Evolutionary conservation across 192 early-diverging fungal species (phyloP), one percentile per base, ranked within the genome.

Genomic region (Lobosporangium transversale): DNA sequence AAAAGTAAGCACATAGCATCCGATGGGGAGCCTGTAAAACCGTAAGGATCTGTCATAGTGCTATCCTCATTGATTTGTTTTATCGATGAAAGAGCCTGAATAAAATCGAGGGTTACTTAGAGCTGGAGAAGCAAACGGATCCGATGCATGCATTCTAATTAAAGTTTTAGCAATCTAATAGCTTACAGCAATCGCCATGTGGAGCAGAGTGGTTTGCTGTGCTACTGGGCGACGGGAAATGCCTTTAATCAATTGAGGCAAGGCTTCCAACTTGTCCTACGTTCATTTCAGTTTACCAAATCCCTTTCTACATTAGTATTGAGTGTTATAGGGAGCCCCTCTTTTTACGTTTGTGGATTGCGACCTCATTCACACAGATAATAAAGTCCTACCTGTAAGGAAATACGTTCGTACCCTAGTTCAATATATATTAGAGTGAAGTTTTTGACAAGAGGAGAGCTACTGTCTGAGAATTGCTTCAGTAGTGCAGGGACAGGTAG

Each of bases 371-470:
- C n/a, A n/a, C n/a, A n/a, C n/a, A n/a, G n/a, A n/a, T n/a, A n/a
- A n/a, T n/a, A n/a, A n/a, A 29, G 21, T 56, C 65, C 63, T 63
- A 89, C 85, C 36, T 87, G 71, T 1, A 78, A 49, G 0, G 62
- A 47, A 26, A 89, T 55, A 5, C 89, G 73, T 17, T 74, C 75
- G 29, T 92, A 84, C 0, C 88, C 94, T 86, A 95, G 93, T 21
- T 95, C 88, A 3, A 98, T 58, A 47, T 95, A 98, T 63, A 98
- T 89, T 5, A 97, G 80, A 11, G 88, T 85, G 69, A 98, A 93
- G 68, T 90, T 91, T 48, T 88, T 89, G 17, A 94, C 87, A 48
- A 93, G 82, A 14, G 74, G 63, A 0, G 79, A 66, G 0, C 81
- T 66, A 11, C 80, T 83, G 23, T 50, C 47, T 32, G 83, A 73